Evolutionary conservation across 1,139 yeast genomes (phyloP), one percentile per base, ranked within the genome.

Genomic region (Kurtzmaniella quercitrusa): DNA sequence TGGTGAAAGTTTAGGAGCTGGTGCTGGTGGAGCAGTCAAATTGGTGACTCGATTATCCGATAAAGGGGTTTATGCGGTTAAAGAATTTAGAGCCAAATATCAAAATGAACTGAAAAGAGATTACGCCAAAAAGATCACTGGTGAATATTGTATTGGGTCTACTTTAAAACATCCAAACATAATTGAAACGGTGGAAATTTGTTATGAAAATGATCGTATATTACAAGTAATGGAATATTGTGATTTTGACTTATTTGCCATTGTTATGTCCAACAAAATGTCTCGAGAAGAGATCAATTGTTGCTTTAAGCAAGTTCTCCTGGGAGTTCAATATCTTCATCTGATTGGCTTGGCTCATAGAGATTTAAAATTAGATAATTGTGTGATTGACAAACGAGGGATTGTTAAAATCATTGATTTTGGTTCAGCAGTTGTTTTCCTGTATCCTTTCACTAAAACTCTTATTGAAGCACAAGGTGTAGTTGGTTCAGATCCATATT

Each of bases 231-330:
- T 91, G 96, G 98, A 91, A 62, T 91, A 90, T 63, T 90, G 96
- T 61, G 96, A 93, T 56, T 87, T 76, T 58, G 98, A 91, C 65
- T 74, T 91, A 55, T 91, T 91, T 62, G 96, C 96, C 1, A 88
- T 91, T 52, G 98, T 91, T 33, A 91, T 91, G 96, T 83, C 94
- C 23, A 94, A 93, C 54, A 85, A 88, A 57, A 90, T 91, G 97
- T 73, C 89, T 1, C 71, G 83, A 46, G 84, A 81, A 44, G 98
- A 91, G 62, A 82, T 89, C 48, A 86, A 85, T 60, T 91, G 98
- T 65, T 91, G 95, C 60, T 84, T 91, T 59, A 87, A 87, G 58
- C 98, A 91, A 65, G 79, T 91, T 40, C 70, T 90, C 55, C 74
- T 82, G 5, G 97, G 96, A 41, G 81, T 91, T 38, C 81, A 79